Base-by-base conservation (phyloP, 1,139 yeast species). In the Taphrina deformans region DNA sequence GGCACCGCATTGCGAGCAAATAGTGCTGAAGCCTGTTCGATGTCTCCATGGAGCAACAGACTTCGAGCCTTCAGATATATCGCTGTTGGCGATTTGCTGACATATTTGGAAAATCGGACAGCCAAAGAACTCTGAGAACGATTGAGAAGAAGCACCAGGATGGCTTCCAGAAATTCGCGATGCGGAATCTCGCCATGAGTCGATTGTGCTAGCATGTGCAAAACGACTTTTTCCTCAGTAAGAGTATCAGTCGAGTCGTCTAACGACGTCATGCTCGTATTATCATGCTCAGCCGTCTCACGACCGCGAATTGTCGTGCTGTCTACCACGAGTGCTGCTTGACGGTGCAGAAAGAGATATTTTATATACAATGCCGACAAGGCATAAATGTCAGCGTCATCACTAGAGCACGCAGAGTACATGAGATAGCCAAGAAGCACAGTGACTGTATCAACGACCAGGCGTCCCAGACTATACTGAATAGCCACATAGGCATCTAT, bases 1-100 rank as follows among this genome's bases (percentile, higher is more conserved):
- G 63, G 63, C 12, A 14, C 18, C 2, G 55, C 63, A 1, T 26
- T 27, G 35, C 63, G 33, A 7, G 63, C 63, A 33, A 59, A 59
- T 9, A 40, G 45, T 21, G 33, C 26, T 21, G 56, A 45, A 18
- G 63, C 63, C 2, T 38, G 55, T 26, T 24, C 29, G 10, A 14
- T 7, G 10, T 59, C 38, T 6, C 29, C 50, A 18, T 16, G 26
- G 18, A 59, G 23, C 7, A 59, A 41, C 29, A 48, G 53, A 29
- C 51, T 40, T 16, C 63, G 38, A 29, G 63, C 63, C 2, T 38
- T 23, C 6, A 50, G 50, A 29, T 59, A 59, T 21, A 16, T 23
- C 26, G 40, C 23, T 7, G 27, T 26, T 6, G 63, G 50, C 14
- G 63, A 21, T 6, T 41, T 14, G 27, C 16, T 21, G 27, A 21